Percentiles rank a stretch among this genome's conserved stretches.
These are phyloP conservation scores for Moniliophthora roreri DNA, from an alignment of 1,284 basidiomycete species.

Conservation along the genomic window DNA sequence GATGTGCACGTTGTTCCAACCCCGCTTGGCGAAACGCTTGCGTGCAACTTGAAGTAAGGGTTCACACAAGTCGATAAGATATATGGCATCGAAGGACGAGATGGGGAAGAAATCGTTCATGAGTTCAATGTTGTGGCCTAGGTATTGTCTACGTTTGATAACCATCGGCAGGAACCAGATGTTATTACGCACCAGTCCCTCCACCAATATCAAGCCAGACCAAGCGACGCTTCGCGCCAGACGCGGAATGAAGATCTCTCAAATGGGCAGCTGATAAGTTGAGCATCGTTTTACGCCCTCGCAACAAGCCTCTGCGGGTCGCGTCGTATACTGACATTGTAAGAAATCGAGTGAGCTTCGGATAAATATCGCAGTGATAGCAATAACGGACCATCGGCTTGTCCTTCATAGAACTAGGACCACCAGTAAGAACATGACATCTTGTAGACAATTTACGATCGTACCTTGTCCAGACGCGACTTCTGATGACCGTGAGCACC, in stretches of 20 bases:
- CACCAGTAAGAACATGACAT: neutral
- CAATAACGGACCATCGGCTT: conserved; percentile 45
- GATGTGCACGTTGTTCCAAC: conserved; percentile 77
- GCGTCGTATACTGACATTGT: conserved; percentile 63
- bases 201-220: conserved; percentile 87
- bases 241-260: conserved; percentile 39
- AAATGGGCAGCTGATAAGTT: conserved; percentile 71
- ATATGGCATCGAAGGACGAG: conserved; percentile 67
- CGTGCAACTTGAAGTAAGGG: conserved; percentile 74
- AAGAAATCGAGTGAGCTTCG: too few species aligned
- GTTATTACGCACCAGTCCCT: conserved; percentile 68
- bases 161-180: too few species aligned
- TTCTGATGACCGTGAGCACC: conserved; percentile 34
- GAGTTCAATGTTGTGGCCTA: conserved; percentile 80
- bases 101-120: conserved; percentile 76
- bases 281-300: conserved; percentile 73
- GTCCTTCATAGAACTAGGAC: conserved; percentile 63
- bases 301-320: conserved; percentile 59
- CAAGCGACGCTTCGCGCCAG: conserved; percentile 45
- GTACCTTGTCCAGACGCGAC: conserved; percentile 42
- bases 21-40: conserved; percentile 64
- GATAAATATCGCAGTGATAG: too few species aligned
- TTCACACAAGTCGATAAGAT: conserved; percentile 77
- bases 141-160: too few species aligned
- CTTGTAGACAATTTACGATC: neutral